Evolutionary conservation across 2,329 filamentous ascomycete genomes (phyloP).

Genomic region (Penicillium sp.): DNA sequence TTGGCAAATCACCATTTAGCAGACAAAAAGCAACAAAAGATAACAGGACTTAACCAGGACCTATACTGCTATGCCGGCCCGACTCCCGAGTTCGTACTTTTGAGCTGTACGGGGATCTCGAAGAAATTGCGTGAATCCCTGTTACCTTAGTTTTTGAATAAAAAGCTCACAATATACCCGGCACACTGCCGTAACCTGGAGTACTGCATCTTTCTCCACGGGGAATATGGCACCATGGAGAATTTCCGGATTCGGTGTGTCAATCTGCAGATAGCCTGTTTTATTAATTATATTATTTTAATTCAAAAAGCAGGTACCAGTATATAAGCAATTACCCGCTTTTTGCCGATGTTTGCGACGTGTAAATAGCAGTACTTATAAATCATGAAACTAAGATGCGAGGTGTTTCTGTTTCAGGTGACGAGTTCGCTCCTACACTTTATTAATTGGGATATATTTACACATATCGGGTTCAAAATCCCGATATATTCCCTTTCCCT

Average conservation of each 20-base stretch:
- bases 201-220: conserved; percentile 16
- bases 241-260: conserved; percentile 19
- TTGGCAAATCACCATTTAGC: background rate
- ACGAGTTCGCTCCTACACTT: background rate
- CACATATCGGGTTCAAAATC: conserved; percentile 9
- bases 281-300: background rate
- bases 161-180: background rate
- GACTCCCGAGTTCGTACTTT: background rate
- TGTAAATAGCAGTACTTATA: background rate
- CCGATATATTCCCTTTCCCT: background rate
- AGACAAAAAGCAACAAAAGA: background rate
- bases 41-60: background rate
- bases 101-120: background rate
- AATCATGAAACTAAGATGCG: background rate
- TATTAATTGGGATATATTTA: background rate
- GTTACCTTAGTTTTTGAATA: background rate
- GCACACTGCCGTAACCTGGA: background rate
- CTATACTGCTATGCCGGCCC: background rate
- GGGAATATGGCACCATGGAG: conserved; percentile 21
- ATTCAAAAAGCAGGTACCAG: conserved; percentile 1
- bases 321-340: conserved; percentile 15
- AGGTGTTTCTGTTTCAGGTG: conserved; percentile 15
- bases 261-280: conserved; percentile 10
- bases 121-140: conserved; percentile 4
- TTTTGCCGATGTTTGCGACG: conserved; percentile 19